Base-by-base conservation (phyloP, 2,329 filamentous ascomycete genomes). In the Beauveria rudraprayagi region DNA sequence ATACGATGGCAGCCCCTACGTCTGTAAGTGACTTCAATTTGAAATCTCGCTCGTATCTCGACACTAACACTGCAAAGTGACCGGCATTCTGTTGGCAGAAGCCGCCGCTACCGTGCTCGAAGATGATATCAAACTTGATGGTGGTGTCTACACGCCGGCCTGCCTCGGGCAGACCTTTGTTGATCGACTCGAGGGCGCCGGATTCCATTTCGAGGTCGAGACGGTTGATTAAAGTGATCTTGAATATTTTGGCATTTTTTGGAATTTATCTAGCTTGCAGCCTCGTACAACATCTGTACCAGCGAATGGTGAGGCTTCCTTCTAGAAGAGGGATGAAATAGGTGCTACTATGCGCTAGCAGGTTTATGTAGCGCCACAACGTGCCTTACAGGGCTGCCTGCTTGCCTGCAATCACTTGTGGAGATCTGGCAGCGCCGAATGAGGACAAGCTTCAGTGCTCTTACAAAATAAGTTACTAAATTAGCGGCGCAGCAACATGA, bases 91-190 rank as follows among this genome's bases (percentile, higher is more conserved):
- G 30, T 69, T 90, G 16, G 80, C 81, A 2, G 80, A 91, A 67
- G 88, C 82, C 14, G 89, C 88, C 4, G 74, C 82, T 44, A 84
- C 85, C 0, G 76, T 92, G 37, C 74, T 91, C 17, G 78, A 87
- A 62, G 86, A 88, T 44, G 79, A 85, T 16, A 74, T 83, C 14
- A 72, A 79, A 41, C 74, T 90, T 14, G 78, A 78, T 1, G 89
- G 89, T 19, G 89, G 89, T 3, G 75, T 91, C 26, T 83, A 89
- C 64, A 92, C 90, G 1, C 85, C 89, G 0, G 87, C 89, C 0
- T 88, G 83, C 59, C 75, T 92, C 2, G 89, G 89, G 1, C 84
- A 87, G 66, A 75, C 78, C 10, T 88, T 84, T 68, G 76, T 91
- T 62, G 83, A 91, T 67, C 78, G 86, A 16, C 67, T 90, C 46